A percentile compares a stretch with the other conserved stretches of the same genome.
These are phyloP conservation scores for Ophiostoma himal-ulmi DNA, from an alignment of 2,329 filamentous ascomycete genomes.

Conservation along the genomic window DNA sequence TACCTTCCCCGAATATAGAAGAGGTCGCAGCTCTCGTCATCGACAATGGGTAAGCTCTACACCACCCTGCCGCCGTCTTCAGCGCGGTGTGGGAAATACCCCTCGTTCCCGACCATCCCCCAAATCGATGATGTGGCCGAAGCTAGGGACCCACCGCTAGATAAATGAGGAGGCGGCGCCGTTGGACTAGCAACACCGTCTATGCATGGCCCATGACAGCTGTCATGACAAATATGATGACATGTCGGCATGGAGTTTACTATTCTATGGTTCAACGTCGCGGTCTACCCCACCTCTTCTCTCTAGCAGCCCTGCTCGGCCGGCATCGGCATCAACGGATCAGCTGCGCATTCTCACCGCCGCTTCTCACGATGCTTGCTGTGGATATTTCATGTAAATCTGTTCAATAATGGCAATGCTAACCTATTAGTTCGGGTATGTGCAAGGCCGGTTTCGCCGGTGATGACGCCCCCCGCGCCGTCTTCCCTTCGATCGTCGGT, in stretches of 20 bases:
- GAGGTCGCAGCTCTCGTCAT: slow-evolving; percentile 99
- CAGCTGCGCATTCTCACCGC: slow-evolving; percentile 9
- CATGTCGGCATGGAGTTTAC: neutral
- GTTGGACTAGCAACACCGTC: neutral
- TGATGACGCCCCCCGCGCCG: slow-evolving; percentile 99
- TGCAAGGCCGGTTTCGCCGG: slow-evolving; percentile 99
- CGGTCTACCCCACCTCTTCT: neutral
- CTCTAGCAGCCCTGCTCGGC: neutral
- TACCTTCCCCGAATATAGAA: slow-evolving; percentile 56
- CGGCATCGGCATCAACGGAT: slow-evolving; percentile 5
- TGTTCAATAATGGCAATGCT: slow-evolving; percentile 30
- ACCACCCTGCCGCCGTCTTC: slow-evolving; percentile 1
- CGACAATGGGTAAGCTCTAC: slow-evolving; percentile 96
- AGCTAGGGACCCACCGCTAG: slow-evolving; percentile 22
- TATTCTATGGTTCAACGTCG: neutral
- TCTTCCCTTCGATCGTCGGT: slow-evolving; percentile 99
- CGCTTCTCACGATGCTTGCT: slow-evolving; percentile 4
- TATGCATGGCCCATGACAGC: neutral
- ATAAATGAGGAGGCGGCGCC: slow-evolving; percentile 16
- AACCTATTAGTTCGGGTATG: slow-evolving; percentile 87
- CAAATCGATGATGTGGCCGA: slow-evolving; percentile 24
- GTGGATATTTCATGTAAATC: neutral
- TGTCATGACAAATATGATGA: neutral
- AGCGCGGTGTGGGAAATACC: slow-evolving; percentile 15
- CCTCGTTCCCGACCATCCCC: slow-evolving; percentile 14